Evolutionary conservation across 139 green algal genomes (phyloP), one percentile per base, ranked within the genome.

Genomic region (Coelastrella sp.): DNA sequence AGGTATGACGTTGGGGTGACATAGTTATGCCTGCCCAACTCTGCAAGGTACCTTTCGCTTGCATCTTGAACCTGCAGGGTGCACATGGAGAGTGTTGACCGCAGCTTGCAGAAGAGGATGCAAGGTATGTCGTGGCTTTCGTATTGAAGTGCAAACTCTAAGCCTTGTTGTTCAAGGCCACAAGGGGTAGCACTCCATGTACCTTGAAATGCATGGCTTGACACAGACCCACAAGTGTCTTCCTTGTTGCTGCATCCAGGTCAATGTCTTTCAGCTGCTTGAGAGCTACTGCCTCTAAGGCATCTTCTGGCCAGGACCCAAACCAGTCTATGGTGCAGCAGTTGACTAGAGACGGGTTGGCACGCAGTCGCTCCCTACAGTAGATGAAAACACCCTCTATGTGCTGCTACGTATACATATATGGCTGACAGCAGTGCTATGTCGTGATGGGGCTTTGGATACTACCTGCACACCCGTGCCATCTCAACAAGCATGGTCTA

Each of bases 281-380:
- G 79, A 91, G 82, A 1, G 93, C 92, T 51, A 96, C 92, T 0
- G 93, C 92, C 76, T 94, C 90, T 25, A 95, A 76, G 23, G 93
- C 93, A 45, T 96, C 93, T 15, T 77, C 81, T 2, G 93, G 93
- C 92, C 92, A 95, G 2, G 82, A 32, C 21, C 57, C 38, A 19
- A 81, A 94, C 92, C 92, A 96, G 81, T 96, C 92, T 43, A 96
- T 95, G 9, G 93, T 96, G 85, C 93, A 96, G 88, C 93, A 96
- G 89, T 96, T 96, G 84, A 96, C 91, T 5, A 96, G 87, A 2
- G 92, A 94, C 2, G 93, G 93, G 87, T 95, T 95, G 74, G 92
- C 90, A 5, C 93, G 89, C 81, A 96, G 86, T 0, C 93, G 87
- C 67, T 96, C 91, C 9, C 93, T 84, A 57, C 37, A n/a, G n/a